Percentiles rank a stretch among this genome's conserved stretches.
Conservation (phyloP, 805 yeast genomes). For the Yamadazyma laniorum region DNA sequence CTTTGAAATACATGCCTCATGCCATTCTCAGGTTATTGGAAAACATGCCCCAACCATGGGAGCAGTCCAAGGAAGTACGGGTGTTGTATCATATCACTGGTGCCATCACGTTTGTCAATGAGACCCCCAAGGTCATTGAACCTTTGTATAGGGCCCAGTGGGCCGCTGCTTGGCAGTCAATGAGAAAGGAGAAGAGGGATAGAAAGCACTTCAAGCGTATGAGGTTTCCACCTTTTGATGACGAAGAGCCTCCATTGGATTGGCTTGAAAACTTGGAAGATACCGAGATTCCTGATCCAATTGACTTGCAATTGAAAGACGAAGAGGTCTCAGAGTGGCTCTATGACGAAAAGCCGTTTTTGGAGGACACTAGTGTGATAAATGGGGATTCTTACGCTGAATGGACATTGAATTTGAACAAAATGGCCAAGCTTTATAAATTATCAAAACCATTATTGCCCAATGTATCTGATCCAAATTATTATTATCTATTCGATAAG, state of each 20-base stretch:
- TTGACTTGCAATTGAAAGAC: constrained; percentile 69
- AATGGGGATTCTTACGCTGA: constrained; percentile 76
- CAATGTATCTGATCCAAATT: constrained; percentile 57
- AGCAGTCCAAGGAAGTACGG: constrained; percentile 74
- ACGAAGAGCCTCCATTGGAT: constrained; percentile 89
- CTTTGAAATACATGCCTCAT: constrained; percentile 93
- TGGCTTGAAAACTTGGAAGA: constrained; percentile 80
- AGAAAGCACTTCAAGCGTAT: constrained; percentile 85
- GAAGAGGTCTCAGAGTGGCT: constrained; percentile 68
- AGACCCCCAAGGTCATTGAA: constrained; percentile 85
- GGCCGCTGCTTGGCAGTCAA: constrained; percentile 89
- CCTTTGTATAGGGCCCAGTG: constrained; percentile 93
- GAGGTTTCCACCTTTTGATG: constrained; percentile 95
- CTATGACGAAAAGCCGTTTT: constrained; percentile 72
- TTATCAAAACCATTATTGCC: constrained; percentile 70
- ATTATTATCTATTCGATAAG: constrained; percentile 70
- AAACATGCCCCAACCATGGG: constrained; percentile 99
- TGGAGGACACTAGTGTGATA: constrained; percentile 52
- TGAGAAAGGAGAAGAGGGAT: constrained; percentile 93
- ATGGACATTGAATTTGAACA: constrained; percentile 64
- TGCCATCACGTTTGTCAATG: constrained; percentile 93
- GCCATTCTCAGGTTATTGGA: constrained; percentile 86
- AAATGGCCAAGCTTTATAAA: constrained; percentile 64
- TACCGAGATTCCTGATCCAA: constrained; percentile 68
- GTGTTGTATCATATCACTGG: constrained; percentile 90